Conservation (phyloP, 148 eudicot genomes). For the Persicaria tinctoria region DNA sequence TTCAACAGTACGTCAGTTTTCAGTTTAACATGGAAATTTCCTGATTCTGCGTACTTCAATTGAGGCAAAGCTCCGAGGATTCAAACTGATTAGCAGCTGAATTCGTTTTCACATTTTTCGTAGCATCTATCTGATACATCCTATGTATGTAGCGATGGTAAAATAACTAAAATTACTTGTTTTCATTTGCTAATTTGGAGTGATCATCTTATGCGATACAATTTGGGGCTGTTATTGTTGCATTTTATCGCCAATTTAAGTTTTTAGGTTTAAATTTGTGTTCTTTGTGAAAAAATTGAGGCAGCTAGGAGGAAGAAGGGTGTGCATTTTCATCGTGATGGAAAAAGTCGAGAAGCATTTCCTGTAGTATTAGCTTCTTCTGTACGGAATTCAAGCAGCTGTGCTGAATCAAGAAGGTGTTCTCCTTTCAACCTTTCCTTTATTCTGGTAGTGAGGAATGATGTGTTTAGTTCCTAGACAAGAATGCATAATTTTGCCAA, state of each 20-base stretch:
- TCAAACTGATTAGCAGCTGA: background rate
- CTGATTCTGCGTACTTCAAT: background rate
- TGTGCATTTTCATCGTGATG: background rate
- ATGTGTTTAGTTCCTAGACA: background rate
- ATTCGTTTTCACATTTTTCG: too few species aligned
- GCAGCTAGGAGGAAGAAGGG: background rate
- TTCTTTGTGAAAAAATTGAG: background rate
- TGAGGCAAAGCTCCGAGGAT: background rate
- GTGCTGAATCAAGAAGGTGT: conserved; percentile 5
- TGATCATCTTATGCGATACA: background rate
- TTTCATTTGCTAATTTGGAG: background rate
- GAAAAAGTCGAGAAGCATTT: background rate
- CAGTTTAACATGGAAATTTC: background rate
- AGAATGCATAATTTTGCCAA: background rate
- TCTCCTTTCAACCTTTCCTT: background rate
- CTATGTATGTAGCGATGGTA: background rate
- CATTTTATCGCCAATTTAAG: background rate
- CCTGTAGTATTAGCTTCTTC: conserved; percentile 1
- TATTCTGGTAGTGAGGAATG: background rate
- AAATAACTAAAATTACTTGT: background rate
- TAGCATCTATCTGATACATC: background rate
- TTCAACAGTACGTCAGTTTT: background rate
- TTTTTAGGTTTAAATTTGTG: background rate
- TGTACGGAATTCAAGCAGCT: background rate
- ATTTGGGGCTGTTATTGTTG: background rate